A percentile compares a stretch with the other conserved stretches of the same genome.
Evolutionary conservation across 306 rosid species (phyloP).

Genomic region (Cucurbita maxima): DNA sequence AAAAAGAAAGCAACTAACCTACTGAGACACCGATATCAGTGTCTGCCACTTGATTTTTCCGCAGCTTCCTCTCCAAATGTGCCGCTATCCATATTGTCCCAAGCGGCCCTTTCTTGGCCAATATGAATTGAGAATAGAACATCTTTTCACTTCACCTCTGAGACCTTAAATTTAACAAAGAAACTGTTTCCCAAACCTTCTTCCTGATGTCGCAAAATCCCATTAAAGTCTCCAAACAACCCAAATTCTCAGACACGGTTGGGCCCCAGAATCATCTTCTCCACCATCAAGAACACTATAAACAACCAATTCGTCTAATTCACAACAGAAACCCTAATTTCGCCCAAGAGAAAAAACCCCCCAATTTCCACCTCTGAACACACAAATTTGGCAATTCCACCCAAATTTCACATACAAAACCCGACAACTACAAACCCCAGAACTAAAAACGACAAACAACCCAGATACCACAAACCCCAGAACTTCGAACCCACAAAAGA

Average conservation of each 20-base stretch:
- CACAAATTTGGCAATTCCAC: neutral
- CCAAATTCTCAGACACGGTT: slow-evolving; percentile 2
- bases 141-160: slow-evolving; percentile 23
- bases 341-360: neutral
- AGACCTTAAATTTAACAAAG: slow-evolving; percentile 15
- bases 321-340: slow-evolving; percentile 10
- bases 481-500: neutral
- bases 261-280: neutral
- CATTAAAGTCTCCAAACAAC: slow-evolving; percentile 4
- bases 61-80: slow-evolving; percentile 95
- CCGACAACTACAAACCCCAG: neutral
- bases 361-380: neutral
- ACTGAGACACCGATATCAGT: slow-evolving; percentile 97
- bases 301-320: neutral
- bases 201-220: slow-evolving; percentile 1
- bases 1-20: slow-evolving; percentile 33
- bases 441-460: neutral
- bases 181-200: slow-evolving; percentile 1
- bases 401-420: neutral
- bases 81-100: slow-evolving; percentile 99
- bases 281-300: neutral
- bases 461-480: neutral
- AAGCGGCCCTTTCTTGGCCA: slow-evolving; percentile 98
- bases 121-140: slow-evolving; percentile 97
- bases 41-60: slow-evolving; percentile 98